Evolutionary conservation across 306 rosid genomes (phyloP).

Genomic region (Cicer judaicum): DNA sequence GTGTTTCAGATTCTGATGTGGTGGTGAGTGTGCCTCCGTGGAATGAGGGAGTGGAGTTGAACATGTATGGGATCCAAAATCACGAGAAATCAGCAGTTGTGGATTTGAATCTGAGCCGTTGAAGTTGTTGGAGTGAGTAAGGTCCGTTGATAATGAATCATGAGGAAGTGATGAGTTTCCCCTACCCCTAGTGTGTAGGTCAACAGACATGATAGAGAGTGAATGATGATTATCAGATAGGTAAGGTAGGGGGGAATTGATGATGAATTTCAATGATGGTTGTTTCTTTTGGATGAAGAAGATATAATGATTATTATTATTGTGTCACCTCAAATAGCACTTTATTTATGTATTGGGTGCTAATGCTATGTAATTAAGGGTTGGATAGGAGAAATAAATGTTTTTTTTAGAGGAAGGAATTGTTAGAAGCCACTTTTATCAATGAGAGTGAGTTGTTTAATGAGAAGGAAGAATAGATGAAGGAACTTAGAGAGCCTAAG

Average conservation of each 20-base stretch:
- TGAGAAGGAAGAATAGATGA: constrained; percentile 6
- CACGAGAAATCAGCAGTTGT: not conserved
- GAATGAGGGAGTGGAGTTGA: not conserved
- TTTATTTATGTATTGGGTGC: not conserved
- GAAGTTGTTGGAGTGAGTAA: not conserved
- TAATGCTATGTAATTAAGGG: too few relatives aligned
- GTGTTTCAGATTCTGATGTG: too few relatives aligned
- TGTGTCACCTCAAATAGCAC: not conserved
- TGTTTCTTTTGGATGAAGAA: too few relatives aligned
- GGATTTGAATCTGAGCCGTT: constrained; percentile 18
- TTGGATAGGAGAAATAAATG: too few relatives aligned
- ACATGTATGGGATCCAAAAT: not conserved
- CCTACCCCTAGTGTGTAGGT: constrained; percentile 41
- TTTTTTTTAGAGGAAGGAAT: constrained; percentile 1
- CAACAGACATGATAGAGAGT: constrained; percentile 55
- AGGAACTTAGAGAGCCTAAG: not conserved
- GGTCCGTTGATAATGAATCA: constrained; percentile 12
- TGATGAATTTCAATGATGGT: too few relatives aligned
- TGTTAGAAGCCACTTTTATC: not conserved
- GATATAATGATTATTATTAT: too few relatives aligned
- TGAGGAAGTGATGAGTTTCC: constrained; percentile 45
- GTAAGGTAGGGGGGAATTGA: not conserved
- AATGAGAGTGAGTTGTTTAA: not conserved
- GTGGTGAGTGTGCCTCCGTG: not conserved
- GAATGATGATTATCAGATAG: constrained; percentile 16